These are phyloP conservation scores for Coemansia erecta DNA, from an alignment of 192 early-diverging fungal genomes.

Conservation along the genomic window DNA sequence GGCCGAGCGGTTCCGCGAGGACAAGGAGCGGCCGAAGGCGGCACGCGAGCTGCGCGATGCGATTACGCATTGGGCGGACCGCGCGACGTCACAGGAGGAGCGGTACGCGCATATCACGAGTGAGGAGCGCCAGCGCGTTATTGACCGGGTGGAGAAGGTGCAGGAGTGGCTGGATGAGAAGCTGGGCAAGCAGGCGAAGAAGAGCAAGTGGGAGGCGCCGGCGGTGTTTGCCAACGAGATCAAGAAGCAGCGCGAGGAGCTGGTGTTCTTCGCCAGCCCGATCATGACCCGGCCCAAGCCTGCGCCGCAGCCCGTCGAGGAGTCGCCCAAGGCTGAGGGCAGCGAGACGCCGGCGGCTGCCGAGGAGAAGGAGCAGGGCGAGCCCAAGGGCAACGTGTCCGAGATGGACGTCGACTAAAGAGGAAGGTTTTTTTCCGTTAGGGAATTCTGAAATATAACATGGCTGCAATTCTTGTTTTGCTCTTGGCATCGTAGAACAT, in stretches of 20 bases:
- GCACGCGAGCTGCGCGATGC: slow-evolving; percentile 77
- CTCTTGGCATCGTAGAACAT: background rate
- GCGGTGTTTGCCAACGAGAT: slow-evolving; percentile 71
- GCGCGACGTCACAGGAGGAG: slow-evolving; percentile 75
- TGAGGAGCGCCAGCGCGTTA: slow-evolving; percentile 81
- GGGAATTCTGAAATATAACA: too few relatives aligned
- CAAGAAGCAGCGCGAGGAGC: slow-evolving; percentile 65
- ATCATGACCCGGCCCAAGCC: slow-evolving; percentile 93
- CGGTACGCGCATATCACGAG: slow-evolving; percentile 82
- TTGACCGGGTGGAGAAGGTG: slow-evolving; percentile 70
- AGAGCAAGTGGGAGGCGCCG: slow-evolving; percentile 74
- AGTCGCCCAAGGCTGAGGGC: slow-evolving; percentile 30
- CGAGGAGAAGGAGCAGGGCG: slow-evolving; percentile 45
- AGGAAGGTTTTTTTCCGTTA: background rate
- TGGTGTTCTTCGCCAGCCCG: slow-evolving; percentile 70
- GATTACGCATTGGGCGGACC: slow-evolving; percentile 68
- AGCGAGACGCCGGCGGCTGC: slow-evolving; percentile 42
- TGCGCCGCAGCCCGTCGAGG: slow-evolving; percentile 57
- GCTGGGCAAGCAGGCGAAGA: slow-evolving; percentile 69
- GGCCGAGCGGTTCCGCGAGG: slow-evolving; percentile 75
- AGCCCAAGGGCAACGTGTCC: slow-evolving; percentile 43
- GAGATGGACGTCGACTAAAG: slow-evolving; percentile 72
- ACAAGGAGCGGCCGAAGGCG: slow-evolving; percentile 82
- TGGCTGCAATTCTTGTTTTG: too few relatives aligned
- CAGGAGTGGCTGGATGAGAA: slow-evolving; percentile 86